phyloP scores from a whole-genome alignment of 129 eudicot genomes.

The Flaveria ramosissima region DNA sequence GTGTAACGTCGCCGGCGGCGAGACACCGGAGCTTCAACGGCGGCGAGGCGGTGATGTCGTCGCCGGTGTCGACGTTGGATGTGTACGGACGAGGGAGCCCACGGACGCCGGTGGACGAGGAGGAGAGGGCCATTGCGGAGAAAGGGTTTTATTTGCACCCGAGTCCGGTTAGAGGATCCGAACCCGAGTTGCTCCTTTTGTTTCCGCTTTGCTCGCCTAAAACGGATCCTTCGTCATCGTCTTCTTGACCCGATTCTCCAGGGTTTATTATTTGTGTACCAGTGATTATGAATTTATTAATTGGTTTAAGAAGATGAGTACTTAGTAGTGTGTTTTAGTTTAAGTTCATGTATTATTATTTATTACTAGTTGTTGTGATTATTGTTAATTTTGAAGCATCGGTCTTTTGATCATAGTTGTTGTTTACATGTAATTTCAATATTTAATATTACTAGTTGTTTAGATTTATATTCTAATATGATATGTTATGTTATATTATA shows the following conservation, averaged over 20 bases:
- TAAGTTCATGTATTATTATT: constrained; percentile 5
- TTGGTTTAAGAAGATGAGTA: constrained; percentile 3
- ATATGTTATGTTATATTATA: no score
- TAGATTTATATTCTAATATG: not conserved
- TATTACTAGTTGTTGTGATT: not conserved
- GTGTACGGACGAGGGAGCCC: constrained; percentile 55
- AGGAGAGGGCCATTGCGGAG: constrained; percentile 63
- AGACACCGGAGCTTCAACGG: constrained; percentile 34
- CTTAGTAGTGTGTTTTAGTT: constrained; percentile 14
- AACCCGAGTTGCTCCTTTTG: constrained; percentile 66
- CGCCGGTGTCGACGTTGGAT: constrained; percentile 85
- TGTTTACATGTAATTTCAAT: not conserved
- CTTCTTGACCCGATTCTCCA: constrained; percentile 9
- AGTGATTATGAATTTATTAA: constrained; percentile 16
- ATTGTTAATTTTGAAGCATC: not conserved
- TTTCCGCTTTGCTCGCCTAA: constrained; percentile 70
- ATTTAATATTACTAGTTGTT: no score
- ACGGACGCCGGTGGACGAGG: constrained; percentile 49
- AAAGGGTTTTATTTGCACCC: constrained; percentile 89
- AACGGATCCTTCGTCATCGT: constrained; percentile 1
- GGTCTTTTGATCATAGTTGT: not conserved
- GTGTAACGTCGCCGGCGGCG: constrained; percentile 21
- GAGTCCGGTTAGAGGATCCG: constrained; percentile 51
- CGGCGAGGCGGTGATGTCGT: constrained; percentile 43
- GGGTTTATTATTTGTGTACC: not conserved